Evolutionary conservation across 2,329 filamentous ascomycete species (phyloP), one percentile per base, ranked within the genome.

Genomic region (Amesomyces nigricolor): DNA sequence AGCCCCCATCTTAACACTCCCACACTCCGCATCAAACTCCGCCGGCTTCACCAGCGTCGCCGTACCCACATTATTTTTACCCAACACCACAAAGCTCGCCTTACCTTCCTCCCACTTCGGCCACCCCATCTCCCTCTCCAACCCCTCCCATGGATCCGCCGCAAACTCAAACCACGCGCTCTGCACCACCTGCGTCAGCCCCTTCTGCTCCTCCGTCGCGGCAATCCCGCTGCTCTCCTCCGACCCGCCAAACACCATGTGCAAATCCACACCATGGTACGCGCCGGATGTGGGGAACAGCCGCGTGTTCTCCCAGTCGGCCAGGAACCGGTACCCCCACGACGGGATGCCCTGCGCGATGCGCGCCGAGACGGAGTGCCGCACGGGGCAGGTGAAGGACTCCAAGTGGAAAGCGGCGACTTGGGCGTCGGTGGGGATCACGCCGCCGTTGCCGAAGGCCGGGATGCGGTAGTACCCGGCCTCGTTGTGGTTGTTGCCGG

Each of bases 251-350:
- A 77, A 77, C 14, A 77, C 64, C 71, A 78, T 77, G 54, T 75
- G 71, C 50, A 78, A 50, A 32, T 78, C 76, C 1, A 70, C 69
- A 0, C 74, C 78, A 48, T 80, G 77, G 58, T 78, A 80, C 0
- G 75, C 74, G 4, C 75, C 74, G 40, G 73, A 77, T 5, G 66
- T 70, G 0, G 70, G 68, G 52, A 73, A 77, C 22, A 79, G 65
- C 0, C 74, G 67, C 1, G 73, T 73, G 54, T 78, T 79, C 30
- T 72, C 59, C 73, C 75, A 80, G 60, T 79, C 75, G 17, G 71
- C 76, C 48, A 75, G 69, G 61, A 77, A 80, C 30, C 76, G 73
- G 46, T 73, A 77, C 3, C 68, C 68, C 72, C 74, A 80, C 8
- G 71, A 63, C 0, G 73, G 67, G 2, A 76, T 67, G 5, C 63